phyloP scores from a whole-genome alignment of 2,329 filamentous ascomycete genomes.

The Scleromitrula shiraiana region DNA sequence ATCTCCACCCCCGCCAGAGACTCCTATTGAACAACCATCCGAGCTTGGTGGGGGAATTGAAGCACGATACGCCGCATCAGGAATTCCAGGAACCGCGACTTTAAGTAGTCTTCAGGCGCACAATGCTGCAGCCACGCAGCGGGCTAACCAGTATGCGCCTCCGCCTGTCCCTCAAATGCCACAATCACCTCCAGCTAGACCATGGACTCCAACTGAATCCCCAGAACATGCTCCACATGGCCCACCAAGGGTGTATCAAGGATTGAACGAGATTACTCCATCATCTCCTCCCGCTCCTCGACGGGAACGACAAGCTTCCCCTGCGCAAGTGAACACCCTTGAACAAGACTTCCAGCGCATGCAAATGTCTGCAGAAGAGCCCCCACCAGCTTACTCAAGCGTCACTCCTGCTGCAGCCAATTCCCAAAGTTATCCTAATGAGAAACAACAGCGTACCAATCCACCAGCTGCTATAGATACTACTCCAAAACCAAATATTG shows the following conservation, averaged over 20 bases:
- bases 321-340: conserved; percentile 59
- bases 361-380: conserved; percentile 64
- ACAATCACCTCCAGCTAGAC: conserved; percentile 41
- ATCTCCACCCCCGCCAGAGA: conserved; percentile 91
- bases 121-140: conserved; percentile 74
- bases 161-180: conserved; percentile 35
- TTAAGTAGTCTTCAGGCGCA: conserved; percentile 65
- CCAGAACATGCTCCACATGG: conserved; percentile 82
- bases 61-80: conserved; percentile 81
- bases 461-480: conserved; percentile 24
- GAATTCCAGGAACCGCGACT: conserved; percentile 79
- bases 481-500: conserved; percentile 29
- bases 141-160: conserved; percentile 67
- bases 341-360: conserved; percentile 82
- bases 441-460: conserved; percentile 47
- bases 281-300: conserved; percentile 34
- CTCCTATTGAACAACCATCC: conserved; percentile 68
- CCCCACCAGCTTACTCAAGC: conserved; percentile 92
- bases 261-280: conserved; percentile 56
- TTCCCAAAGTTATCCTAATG: conserved; percentile 59
- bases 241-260: conserved; percentile 86
- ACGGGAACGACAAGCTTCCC: conserved; percentile 25
- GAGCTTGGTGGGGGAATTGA: conserved; percentile 73
- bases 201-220: conserved; percentile 92
- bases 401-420: conserved; percentile 46